A percentile compares a stretch with the other conserved stretches of the same genome.
These are phyloP conservation scores for Gentiana dahurica DNA, from an alignment of 257 asterid genomes.

Conservation along the genomic window DNA sequence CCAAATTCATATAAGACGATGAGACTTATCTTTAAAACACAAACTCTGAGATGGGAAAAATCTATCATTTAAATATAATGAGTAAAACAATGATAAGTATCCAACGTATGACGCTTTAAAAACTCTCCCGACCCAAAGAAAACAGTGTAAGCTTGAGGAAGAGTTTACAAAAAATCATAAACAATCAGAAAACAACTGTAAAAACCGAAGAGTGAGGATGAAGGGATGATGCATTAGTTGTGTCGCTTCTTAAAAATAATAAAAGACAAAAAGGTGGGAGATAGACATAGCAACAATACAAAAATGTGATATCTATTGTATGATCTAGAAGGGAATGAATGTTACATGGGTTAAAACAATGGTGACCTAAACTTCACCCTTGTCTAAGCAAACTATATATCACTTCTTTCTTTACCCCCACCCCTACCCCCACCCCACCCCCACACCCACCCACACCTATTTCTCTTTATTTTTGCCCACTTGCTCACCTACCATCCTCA, in stretches of 20 bases:
- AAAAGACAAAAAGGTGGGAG: conserved; percentile 37
- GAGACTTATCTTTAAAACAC: too few relatives aligned
- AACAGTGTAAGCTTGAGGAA: conserved; percentile 4
- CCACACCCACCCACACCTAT: conserved; percentile 13
- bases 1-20: too few relatives aligned
- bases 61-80: too few relatives aligned
- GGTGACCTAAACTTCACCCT: conserved; percentile 71
- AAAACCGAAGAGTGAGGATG: too few relatives aligned
- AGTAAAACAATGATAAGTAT: too few relatives aligned
- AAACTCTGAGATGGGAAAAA: too few relatives aligned
- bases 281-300: conserved; percentile 49
- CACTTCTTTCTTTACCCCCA: conserved; percentile 11
- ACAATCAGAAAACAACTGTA: too few relatives aligned
- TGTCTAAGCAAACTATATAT: conserved; percentile 64
- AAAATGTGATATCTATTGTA: conserved; percentile 19
- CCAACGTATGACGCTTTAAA: too few relatives aligned
- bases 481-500: conserved; percentile 33
- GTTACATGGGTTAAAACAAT: conserved; percentile 15
- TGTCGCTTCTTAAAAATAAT: conserved; percentile 29
- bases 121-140: neutral
- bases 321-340: conserved; percentile 34
- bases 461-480: conserved; percentile 22
- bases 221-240: conserved; percentile 24
- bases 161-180: neutral
- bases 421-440: conserved; percentile 8